Evolutionary conservation across 2,329 filamentous ascomycete genomes (phyloP).

Genomic region (Fusarium ramigenum): DNA sequence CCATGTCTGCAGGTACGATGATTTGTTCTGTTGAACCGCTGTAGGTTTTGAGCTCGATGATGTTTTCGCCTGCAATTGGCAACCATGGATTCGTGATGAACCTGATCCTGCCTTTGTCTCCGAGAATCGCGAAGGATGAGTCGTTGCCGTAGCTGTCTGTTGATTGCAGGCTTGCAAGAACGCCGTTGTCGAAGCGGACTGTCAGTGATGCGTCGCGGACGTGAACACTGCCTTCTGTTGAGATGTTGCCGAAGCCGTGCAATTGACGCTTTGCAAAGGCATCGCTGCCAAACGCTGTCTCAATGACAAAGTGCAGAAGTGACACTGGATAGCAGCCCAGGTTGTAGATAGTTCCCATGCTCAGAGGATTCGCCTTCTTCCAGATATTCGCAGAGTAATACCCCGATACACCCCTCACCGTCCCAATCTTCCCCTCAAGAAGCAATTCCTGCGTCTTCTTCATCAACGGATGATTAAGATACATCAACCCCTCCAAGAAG

Average conservation of each 20-base stretch:
- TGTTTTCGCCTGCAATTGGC: background rate
- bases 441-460: constrained; percentile 1
- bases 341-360: constrained; percentile 9
- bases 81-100: constrained; percentile 16
- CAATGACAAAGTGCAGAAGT: background rate
- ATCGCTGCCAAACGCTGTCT: background rate
- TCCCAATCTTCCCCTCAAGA: background rate
- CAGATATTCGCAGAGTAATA: constrained; percentile 18
- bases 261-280: background rate
- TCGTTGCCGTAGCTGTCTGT: constrained; percentile 16
- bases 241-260: constrained; percentile 5
- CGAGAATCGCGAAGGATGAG: background rate
- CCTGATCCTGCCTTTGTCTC: background rate
- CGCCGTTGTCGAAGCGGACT: background rate
- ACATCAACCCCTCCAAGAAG: constrained; percentile 9
- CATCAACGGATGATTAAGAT: constrained; percentile 2
- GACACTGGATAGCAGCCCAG: constrained; percentile 7
- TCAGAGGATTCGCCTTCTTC: constrained; percentile 12
- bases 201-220: constrained; percentile 12
- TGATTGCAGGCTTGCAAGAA: constrained; percentile 4
- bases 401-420: background rate
- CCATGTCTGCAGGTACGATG: background rate
- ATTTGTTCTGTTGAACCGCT: background rate
- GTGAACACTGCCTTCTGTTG: background rate
- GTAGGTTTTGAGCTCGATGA: constrained; percentile 13